phyloP scores from a whole-genome alignment of 441 rosid species.

The Croton laevigatus region DNA sequence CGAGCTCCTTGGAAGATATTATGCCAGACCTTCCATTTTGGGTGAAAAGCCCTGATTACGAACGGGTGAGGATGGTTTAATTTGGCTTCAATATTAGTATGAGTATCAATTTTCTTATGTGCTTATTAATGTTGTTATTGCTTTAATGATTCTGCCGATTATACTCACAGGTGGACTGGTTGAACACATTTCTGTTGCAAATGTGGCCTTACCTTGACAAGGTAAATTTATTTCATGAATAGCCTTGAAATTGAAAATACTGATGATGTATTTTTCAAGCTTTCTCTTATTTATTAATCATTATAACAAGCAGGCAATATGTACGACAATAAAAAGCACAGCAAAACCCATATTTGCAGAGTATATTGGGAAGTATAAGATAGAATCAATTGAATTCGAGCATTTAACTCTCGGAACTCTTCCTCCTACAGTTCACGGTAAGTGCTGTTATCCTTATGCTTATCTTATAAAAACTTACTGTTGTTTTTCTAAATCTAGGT shows the following conservation, averaged over 20 bases:
- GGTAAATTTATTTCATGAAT: slow-evolving; percentile 31
- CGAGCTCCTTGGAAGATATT: slow-evolving; percentile 43
- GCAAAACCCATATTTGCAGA: slow-evolving; percentile 63
- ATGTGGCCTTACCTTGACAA: slow-evolving; percentile 72
- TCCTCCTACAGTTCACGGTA: slow-evolving; percentile 74
- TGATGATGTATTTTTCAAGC: slow-evolving; percentile 7
- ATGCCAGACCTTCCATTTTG: slow-evolving; percentile 63
- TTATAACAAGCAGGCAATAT: slow-evolving; percentile 52
- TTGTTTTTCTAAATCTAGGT: neutral
- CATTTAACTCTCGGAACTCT: slow-evolving; percentile 69
- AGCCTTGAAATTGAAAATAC: neutral
- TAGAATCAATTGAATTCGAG: slow-evolving; percentile 63
- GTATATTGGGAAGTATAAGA: slow-evolving; percentile 52
- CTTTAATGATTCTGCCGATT: neutral
- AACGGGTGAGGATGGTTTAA: slow-evolving; percentile 35
- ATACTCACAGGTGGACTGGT: slow-evolving; percentile 58
- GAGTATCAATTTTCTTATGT: neutral
- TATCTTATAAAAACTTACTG: neutral
- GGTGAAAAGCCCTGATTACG: slow-evolving; percentile 69
- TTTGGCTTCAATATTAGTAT: neutral
- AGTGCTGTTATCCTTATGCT: neutral
- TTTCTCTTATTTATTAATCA: slow-evolving; percentile 8
- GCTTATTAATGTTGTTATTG: neutral
- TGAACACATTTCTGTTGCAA: slow-evolving; percentile 52
- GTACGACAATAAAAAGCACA: slow-evolving; percentile 47